A percentile compares a stretch with the other conserved stretches of the same genome.
phyloP scores from a whole-genome alignment of 306 rosid genomes.

The Acacia melanoxylon region DNA sequence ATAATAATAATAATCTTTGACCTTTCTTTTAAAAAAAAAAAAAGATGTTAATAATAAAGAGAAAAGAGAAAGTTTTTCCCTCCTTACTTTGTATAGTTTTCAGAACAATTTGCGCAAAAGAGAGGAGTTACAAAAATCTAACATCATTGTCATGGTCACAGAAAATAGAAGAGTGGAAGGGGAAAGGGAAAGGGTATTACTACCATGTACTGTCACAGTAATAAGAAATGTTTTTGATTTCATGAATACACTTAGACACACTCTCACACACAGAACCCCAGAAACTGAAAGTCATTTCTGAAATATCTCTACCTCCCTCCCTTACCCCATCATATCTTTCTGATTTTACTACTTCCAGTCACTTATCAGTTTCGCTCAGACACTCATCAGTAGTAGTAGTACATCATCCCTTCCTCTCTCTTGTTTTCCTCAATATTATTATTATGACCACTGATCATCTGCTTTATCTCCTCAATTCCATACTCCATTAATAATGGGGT shows the following conservation, averaged over 20 bases:
- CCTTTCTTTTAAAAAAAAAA: too few species aligned
- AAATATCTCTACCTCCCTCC: slow-evolving; percentile 35
- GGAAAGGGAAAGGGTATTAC: slow-evolving; percentile 28
- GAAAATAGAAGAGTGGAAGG: slow-evolving; percentile 26
- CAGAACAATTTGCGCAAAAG: slow-evolving; percentile 33
- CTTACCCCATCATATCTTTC: slow-evolving; percentile 72
- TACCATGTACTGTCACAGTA: slow-evolving; percentile 62
- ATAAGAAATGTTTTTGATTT: slow-evolving; percentile 45
- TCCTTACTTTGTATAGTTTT: slow-evolving; percentile 38
- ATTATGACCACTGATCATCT: slow-evolving; percentile 48
- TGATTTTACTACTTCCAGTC: slow-evolving; percentile 55
- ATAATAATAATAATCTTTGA: background rate
- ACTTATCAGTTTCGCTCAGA: slow-evolving; percentile 37
- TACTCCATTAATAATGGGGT: slow-evolving; percentile 38
- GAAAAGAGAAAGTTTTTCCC: too few species aligned
- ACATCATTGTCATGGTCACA: slow-evolving; percentile 35
- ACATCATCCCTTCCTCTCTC: slow-evolving; percentile 35
- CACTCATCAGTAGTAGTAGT: slow-evolving; percentile 39
- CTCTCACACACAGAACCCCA: slow-evolving; percentile 42
- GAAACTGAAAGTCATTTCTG: slow-evolving; percentile 33
- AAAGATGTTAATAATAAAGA: background rate
- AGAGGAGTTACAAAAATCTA: slow-evolving; percentile 36
- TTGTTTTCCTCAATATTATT: slow-evolving; percentile 55
- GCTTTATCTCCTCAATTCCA: slow-evolving; percentile 64
- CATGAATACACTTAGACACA: slow-evolving; percentile 39